A percentile compares a stretch with the other conserved stretches of the same genome.
Conservation (phyloP, 345 rosid species). For the Salix arbutifolia region DNA sequence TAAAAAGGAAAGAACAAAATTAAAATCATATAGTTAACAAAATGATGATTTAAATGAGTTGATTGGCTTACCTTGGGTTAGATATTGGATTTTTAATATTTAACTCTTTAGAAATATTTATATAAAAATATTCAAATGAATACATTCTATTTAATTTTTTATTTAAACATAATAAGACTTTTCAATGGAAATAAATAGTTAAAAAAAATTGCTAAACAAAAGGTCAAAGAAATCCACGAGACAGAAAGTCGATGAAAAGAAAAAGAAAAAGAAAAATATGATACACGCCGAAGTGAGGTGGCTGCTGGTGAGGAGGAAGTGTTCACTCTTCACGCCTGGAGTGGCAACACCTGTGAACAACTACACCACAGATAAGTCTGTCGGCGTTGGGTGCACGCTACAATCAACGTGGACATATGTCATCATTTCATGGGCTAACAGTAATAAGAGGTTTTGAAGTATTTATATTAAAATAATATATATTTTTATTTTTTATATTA, state of each 20-base stretch:
- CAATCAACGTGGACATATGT: slow-evolving; percentile 7
- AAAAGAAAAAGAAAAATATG: neutral
- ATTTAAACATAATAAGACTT: neutral
- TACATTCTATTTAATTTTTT: no score
- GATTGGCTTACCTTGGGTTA: no score
- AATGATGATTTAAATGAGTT: no score
- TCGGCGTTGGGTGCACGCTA: slow-evolving; percentile 38
- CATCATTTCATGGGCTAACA: neutral
- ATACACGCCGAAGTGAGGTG: slow-evolving; percentile 1
- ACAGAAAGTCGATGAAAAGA: no score
- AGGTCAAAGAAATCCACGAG: neutral
- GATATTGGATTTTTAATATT: no score
- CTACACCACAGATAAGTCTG: slow-evolving; percentile 20
- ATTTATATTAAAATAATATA: no score
- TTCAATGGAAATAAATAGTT: neutral
- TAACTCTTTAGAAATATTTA: no score
- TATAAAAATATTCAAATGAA: no score
- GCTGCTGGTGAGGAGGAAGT: slow-evolving; percentile 29
- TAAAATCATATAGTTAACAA: no score
- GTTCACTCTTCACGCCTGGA: slow-evolving; percentile 34
- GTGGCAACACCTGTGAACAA: slow-evolving; percentile 33
- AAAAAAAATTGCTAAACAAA: neutral
- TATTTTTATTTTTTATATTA: no score
- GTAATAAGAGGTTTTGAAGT: neutral
- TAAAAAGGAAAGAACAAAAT: no score